Percentiles rank a stretch among this genome's conserved stretches.
These are phyloP conservation scores for Panicum miliaceum DNA, from an alignment of 176 grass and related monocot genomes.

Conservation along the genomic window DNA sequence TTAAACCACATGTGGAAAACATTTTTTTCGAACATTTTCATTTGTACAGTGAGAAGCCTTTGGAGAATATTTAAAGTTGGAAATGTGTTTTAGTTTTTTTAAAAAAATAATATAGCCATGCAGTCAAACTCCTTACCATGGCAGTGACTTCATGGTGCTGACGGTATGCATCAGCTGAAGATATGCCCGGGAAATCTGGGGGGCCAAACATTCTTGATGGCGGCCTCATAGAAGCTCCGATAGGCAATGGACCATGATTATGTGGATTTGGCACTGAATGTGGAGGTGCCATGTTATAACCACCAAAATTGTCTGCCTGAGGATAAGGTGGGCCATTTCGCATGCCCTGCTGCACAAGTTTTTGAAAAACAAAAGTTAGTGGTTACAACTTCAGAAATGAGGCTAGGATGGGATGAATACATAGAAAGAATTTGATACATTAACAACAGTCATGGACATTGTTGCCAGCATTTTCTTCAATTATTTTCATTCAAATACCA, in stretches of 20 bases:
- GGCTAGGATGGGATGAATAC: neutral
- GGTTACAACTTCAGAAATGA: constrained; percentile 36
- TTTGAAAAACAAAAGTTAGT: constrained; percentile 40
- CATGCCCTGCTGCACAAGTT: constrained; percentile 61
- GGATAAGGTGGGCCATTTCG: constrained; percentile 52
- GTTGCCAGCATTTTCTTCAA: neutral
- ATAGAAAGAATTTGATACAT: constrained; percentile 19
- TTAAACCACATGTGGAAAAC: constrained; percentile 10
- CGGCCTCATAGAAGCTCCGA: constrained; percentile 49
- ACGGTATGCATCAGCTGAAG: constrained; percentile 83
- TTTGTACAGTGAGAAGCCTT: constrained; percentile 18
- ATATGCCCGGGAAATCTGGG: constrained; percentile 51
- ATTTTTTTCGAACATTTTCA: constrained; percentile 19
- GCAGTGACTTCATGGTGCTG: constrained; percentile 96
- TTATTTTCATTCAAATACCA: constrained; percentile 20
- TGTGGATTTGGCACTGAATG: constrained; percentile 52
- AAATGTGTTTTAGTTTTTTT: constrained; percentile 23
- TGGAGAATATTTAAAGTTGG: constrained; percentile 2
- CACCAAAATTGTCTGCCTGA: constrained; percentile 58
- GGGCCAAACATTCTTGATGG: constrained; percentile 48
- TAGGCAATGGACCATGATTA: constrained; percentile 62
- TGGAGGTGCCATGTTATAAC: constrained; percentile 65
- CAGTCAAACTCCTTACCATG: constrained; percentile 62
- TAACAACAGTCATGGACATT: neutral
- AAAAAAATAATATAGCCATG: constrained; percentile 23